phyloP scores from a whole-genome alignment of 345 rosid species.

The Excoecaria cochinchinensis region DNA sequence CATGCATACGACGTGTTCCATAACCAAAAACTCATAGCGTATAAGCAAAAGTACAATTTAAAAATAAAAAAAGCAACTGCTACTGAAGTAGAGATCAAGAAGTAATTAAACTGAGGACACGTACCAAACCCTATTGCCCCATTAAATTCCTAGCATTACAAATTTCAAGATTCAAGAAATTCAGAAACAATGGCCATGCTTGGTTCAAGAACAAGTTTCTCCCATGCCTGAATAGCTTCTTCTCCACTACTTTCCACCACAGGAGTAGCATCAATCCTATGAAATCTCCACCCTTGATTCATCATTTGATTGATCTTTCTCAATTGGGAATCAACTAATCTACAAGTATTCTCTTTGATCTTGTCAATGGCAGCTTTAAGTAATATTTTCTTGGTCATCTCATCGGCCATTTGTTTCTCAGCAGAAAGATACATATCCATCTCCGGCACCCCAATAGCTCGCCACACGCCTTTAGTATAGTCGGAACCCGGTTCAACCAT shows the following conservation, averaged over 20 bases:
- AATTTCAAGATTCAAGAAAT: constrained; percentile 1
- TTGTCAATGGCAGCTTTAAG: constrained; percentile 25
- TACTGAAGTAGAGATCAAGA: no score
- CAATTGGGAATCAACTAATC: constrained; percentile 26
- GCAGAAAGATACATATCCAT: constrained; percentile 21
- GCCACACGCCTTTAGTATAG: constrained; percentile 26
- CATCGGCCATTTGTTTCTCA: not conserved
- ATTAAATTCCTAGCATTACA: no score
- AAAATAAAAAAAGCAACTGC: no score
- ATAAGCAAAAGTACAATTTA: no score
- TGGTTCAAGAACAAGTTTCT: constrained; percentile 5
- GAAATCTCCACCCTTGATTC: constrained; percentile 24
- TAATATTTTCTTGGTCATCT: constrained; percentile 4
- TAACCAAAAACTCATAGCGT: no score
- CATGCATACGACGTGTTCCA: no score
- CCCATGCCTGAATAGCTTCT: constrained; percentile 21
- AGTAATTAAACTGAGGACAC: no score
- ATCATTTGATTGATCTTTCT: constrained; percentile 25
- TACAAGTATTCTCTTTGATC: constrained; percentile 31
- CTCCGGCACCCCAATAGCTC: constrained; percentile 40
- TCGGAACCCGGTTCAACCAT: constrained; percentile 24
- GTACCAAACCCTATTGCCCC: no score
- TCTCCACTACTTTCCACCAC: constrained; percentile 7
- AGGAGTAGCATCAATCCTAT: constrained; percentile 28
- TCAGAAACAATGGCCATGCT: not conserved